phyloP scores from a whole-genome alignment of 139 green algal genomes.

The Nannochloris sp. region DNA sequence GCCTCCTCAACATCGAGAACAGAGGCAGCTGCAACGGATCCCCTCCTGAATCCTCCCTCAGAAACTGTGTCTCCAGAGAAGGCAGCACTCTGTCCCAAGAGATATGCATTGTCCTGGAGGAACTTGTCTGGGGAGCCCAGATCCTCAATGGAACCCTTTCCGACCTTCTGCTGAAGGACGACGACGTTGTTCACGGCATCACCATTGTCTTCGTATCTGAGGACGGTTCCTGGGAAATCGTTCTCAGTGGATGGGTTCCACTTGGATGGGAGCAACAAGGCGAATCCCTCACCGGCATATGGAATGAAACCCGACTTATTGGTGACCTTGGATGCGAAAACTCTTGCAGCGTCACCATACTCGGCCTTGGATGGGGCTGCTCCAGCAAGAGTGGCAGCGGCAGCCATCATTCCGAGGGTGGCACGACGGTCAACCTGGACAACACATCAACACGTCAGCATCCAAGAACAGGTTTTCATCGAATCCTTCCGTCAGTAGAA shows the following conservation, averaged over 20 bases:
- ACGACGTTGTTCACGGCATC: conserved; percentile 84
- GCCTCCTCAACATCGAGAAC: conserved; percentile 69
- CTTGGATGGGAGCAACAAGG: conserved; percentile 84
- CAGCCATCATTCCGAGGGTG: conserved; percentile 56
- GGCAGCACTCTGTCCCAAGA: conserved; percentile 64
- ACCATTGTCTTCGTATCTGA: conserved; percentile 93
- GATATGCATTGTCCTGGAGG: conserved; percentile 64
- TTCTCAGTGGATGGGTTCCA: conserved; percentile 92
- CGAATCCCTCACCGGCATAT: conserved; percentile 88
- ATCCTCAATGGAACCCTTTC: conserved; percentile 73
- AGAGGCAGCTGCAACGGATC: conserved; percentile 68
- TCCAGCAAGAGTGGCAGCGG: conserved; percentile 38
- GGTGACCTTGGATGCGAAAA: conserved; percentile 71
- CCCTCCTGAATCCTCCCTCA: conserved; percentile 87
- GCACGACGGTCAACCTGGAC: conserved; percentile 45
- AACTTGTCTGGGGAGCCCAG: conserved; percentile 81
- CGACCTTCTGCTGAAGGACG: conserved; percentile 59
- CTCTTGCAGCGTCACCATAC: conserved; percentile 82
- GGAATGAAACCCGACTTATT: conserved; percentile 82
- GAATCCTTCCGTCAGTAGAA: background rate
- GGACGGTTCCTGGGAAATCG: conserved; percentile 65
- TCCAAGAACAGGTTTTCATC: background rate
- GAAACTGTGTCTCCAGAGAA: conserved; percentile 61
- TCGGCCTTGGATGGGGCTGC: conserved; percentile 53
- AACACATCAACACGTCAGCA: background rate